These are phyloP conservation scores for Cryptococcus sp. DNA, from an alignment of 1,284 basidiomycete species.

Conservation along the genomic window DNA sequence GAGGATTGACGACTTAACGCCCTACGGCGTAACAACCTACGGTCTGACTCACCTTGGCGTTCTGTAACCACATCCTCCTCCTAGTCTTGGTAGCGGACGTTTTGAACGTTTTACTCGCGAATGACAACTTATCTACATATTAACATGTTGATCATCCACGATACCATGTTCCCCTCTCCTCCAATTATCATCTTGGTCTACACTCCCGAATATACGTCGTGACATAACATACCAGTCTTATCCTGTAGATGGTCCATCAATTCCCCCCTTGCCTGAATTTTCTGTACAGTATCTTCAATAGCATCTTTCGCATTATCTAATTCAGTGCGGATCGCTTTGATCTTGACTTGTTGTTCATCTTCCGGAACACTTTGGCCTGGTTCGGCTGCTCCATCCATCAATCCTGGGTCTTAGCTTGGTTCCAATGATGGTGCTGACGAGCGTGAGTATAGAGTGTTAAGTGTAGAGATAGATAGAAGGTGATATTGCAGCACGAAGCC, in stretches of 20 bases:
- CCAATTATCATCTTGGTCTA: too few species aligned
- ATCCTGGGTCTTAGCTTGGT: too few species aligned
- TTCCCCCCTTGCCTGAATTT: slow-evolving; percentile 22
- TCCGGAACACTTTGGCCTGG: not conserved
- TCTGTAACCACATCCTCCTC: slow-evolving; percentile 33
- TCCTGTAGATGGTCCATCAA: slow-evolving; percentile 21
- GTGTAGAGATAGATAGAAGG: too few species aligned
- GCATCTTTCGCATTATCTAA: slow-evolving; percentile 15
- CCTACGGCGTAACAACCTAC: not conserved
- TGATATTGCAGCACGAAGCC: too few species aligned
- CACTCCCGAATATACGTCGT: too few species aligned
- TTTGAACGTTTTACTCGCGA: slow-evolving; percentile 17
- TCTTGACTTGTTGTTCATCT: slow-evolving; percentile 9
- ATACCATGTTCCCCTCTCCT: too few species aligned
- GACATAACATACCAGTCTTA: slow-evolving; percentile 18
- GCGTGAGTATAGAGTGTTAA: too few species aligned
- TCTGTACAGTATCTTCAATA: slow-evolving; percentile 21
- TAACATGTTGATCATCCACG: not conserved
- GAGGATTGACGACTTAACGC: not conserved
- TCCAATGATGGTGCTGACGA: too few species aligned
- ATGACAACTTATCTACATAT: slow-evolving; percentile 3
- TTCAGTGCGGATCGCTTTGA: slow-evolving; percentile 13
- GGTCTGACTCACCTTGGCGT: slow-evolving; percentile 22
- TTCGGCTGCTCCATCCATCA: not conserved
- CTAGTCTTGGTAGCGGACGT: slow-evolving; percentile 14